phyloP scores from a whole-genome alignment of 139 green algal genomes.

The Volvox reticuliferus region DNA sequence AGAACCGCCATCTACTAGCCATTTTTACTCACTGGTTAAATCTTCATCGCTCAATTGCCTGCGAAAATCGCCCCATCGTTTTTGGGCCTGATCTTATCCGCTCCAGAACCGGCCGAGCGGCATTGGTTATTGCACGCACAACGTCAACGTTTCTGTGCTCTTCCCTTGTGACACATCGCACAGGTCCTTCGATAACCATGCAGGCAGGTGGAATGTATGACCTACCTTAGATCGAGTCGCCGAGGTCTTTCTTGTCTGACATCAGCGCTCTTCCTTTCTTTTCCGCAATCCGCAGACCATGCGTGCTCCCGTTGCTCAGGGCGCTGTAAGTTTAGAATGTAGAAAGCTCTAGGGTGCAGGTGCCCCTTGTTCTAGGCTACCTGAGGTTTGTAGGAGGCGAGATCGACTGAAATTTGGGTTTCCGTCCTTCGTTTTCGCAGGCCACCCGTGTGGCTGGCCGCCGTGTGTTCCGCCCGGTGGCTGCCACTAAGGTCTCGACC shows the following conservation, averaged over 20 bases:
- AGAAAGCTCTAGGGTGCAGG: not conserved
- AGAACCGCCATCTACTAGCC: not conserved
- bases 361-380: not conserved
- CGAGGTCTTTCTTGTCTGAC: not conserved
- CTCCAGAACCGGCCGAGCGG: conserved; percentile 26
- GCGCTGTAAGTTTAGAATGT: conserved; percentile 50
- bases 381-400: not conserved
- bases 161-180: conserved; percentile 18
- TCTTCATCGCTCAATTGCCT: too few relatives aligned
- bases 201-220: conserved; percentile 16
- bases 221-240: not conserved
- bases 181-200: conserved; percentile 3
- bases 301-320: conserved; percentile 48
- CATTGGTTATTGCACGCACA: not conserved
- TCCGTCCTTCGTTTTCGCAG: not conserved
- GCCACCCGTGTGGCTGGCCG: conserved; percentile 51
- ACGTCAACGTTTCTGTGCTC: not conserved
- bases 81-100: conserved; percentile 31
- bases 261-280: not conserved
- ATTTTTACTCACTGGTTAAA: not conserved
- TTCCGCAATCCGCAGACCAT: conserved; percentile 49
- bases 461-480: conserved; percentile 44
- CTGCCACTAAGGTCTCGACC: conserved; percentile 36
- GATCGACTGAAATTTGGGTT: not conserved
- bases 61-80: too few relatives aligned